Evolutionary conservation across 768 basidiomycete genomes (phyloP).

Genomic region (Russula earlei): DNA sequence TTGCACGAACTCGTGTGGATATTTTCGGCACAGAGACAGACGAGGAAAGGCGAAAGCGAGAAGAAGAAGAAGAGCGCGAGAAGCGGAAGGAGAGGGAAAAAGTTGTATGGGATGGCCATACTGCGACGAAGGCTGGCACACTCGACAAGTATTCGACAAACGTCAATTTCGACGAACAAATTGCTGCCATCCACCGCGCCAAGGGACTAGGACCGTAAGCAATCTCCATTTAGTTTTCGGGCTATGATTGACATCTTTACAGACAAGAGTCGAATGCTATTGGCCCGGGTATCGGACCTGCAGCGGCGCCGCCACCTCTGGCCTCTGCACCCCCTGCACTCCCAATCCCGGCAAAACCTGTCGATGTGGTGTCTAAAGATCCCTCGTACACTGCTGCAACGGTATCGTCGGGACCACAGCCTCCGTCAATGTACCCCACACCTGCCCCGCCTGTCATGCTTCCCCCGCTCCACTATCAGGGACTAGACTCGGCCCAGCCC

Average conservation of each 20-base stretch:
- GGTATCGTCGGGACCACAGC: constrained; percentile 86
- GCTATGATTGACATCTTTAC: constrained; percentile 14
- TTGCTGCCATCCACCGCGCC: constrained; percentile 89
- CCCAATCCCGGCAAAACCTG: constrained; percentile 54
- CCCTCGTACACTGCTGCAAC: constrained; percentile 73
- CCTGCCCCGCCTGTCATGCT: constrained; percentile 62
- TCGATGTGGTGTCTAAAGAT: constrained; percentile 33
- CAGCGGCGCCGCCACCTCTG: constrained; percentile 55
- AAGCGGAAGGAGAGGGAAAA: constrained; percentile 85
- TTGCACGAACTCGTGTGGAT: constrained; percentile 93
- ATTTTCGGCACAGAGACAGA: constrained; percentile 93
- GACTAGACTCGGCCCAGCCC: constrained; percentile 62
- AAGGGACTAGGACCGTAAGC: constrained; percentile 84
- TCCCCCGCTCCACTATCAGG: constrained; percentile 79
- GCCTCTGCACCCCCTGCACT: constrained; percentile 63
- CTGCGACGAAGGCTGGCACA: constrained; percentile 84
- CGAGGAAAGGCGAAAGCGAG: constrained; percentile 77
- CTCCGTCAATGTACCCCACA: constrained; percentile 57
- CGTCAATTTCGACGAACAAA: constrained; percentile 96
- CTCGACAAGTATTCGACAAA: constrained; percentile 89
- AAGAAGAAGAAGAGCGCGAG: constrained; percentile 79
- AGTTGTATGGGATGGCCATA: constrained; percentile 98
- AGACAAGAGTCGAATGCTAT: constrained; percentile 73
- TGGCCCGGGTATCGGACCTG: constrained; percentile 81
- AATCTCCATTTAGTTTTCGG: constrained; percentile 9